These are phyloP conservation scores for Ophiobolus disseminans DNA, from an alignment of 2,329 filamentous ascomycete genomes.

Conservation along the genomic window DNA sequence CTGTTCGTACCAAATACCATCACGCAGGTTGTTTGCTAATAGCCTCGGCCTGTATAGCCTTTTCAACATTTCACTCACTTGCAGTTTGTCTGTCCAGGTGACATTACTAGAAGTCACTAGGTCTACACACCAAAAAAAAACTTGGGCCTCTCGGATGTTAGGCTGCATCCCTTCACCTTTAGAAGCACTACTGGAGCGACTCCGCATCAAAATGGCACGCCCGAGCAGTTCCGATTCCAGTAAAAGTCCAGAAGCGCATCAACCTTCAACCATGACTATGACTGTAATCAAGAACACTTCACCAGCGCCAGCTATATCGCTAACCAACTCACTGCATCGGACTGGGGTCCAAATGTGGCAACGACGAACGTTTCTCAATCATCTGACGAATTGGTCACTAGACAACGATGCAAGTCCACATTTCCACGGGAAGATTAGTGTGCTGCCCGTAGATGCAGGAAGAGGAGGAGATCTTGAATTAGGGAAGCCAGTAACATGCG, in stretches of 20 bases:
- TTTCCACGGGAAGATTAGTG: slow-evolving; percentile 38
- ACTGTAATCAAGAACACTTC: background rate
- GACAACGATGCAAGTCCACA: slow-evolving; percentile 37
- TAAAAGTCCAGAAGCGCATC: background rate
- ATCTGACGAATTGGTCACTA: slow-evolving; percentile 35
- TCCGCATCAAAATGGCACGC: slow-evolving; percentile 15
- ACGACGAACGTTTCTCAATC: slow-evolving; percentile 27
- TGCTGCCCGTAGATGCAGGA: slow-evolving; percentile 13
- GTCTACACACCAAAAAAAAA: background rate
- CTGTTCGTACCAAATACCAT: background rate
- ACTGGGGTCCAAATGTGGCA: slow-evolving; percentile 25
- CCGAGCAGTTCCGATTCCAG: slow-evolving; percentile 7
- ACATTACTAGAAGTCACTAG: background rate
- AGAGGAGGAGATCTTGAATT: slow-evolving; percentile 21
- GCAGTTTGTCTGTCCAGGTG: background rate
- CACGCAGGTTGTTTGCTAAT: background rate
- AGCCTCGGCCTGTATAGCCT: background rate
- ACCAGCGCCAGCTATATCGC: slow-evolving; percentile 10
- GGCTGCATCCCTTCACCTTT: slow-evolving; percentile 1
- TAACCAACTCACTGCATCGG: slow-evolving; percentile 23
- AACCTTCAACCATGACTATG: slow-evolving; percentile 10
- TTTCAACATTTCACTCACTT: background rate
- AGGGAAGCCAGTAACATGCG: slow-evolving; percentile 37
- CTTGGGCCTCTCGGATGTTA: background rate
- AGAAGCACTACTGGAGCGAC: slow-evolving; percentile 4